Evolutionary conservation across 2,329 filamentous ascomycete genomes (phyloP).

Genomic region (Diaporthe sp.): DNA sequence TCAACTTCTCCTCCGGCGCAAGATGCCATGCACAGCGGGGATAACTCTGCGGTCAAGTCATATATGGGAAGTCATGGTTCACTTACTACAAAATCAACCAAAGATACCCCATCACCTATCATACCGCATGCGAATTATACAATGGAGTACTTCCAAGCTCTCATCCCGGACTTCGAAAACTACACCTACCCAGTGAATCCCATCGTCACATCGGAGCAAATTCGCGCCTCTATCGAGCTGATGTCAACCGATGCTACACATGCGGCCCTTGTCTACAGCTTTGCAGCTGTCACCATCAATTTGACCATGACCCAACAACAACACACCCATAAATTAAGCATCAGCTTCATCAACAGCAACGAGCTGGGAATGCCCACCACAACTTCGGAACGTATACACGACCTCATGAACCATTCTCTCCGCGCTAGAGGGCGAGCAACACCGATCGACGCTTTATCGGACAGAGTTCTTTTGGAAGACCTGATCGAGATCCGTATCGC

Average conservation of each 20-base stretch:
- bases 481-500: constrained; percentile 47
- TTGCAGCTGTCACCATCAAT: constrained; percentile 56
- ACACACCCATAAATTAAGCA: constrained; percentile 3
- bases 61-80: neutral
- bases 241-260: constrained; percentile 52
- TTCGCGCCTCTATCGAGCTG: constrained; percentile 44
- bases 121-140: neutral
- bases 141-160: constrained; percentile 50
- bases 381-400: neutral
- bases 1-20: neutral
- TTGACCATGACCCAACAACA: constrained; percentile 44
- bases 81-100: neutral
- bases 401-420: neutral
- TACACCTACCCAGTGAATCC: constrained; percentile 59
- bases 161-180: constrained; percentile 55
- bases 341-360: constrained; percentile 16
- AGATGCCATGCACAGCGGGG: neutral
- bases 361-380: neutral
- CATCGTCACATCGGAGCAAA: constrained; percentile 53
- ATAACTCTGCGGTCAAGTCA: neutral
- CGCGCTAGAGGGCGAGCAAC: neutral
- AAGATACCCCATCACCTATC: neutral
- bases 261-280: constrained; percentile 55
- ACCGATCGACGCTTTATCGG: neutral
- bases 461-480: neutral